phyloP scores from a whole-genome alignment of 805 yeast genomes.

The Candida parachauliodes region DNA sequence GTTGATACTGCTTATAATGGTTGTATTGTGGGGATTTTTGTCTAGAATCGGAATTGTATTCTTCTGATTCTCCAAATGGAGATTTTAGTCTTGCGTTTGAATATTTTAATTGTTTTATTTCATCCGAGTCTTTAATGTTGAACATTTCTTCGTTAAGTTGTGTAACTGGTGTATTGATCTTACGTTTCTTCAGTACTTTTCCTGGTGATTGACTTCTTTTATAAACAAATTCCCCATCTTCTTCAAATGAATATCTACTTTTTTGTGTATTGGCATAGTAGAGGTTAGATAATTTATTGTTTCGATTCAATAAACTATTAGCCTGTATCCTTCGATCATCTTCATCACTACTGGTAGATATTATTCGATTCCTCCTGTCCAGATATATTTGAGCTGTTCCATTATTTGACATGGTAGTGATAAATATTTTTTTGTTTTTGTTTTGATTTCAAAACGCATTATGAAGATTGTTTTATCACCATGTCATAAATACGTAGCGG shows the following conservation, averaged over 20 bases:
- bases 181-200: constrained; percentile 8
- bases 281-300: constrained; percentile 4
- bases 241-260: constrained; percentile 10
- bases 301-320: constrained; percentile 1
- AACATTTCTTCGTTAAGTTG: constrained; percentile 18
- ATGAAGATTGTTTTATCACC: constrained; percentile 7
- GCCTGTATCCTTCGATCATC: not conserved
- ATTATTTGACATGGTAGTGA: constrained; percentile 4
- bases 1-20: constrained; percentile 8
- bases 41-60: constrained; percentile 18
- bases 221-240: constrained; percentile 33
- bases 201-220: constrained; percentile 19
- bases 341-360: constrained; percentile 2
- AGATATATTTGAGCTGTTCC: constrained; percentile 1
- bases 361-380: not conserved
- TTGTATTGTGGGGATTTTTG: constrained; percentile 28
- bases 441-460: constrained; percentile 3
- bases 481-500: constrained; percentile 7
- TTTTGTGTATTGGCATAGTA: not conserved
- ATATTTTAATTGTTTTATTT: not conserved
- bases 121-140: constrained; percentile 11
- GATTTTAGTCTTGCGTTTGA: constrained; percentile 4
- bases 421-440: constrained; percentile 1
- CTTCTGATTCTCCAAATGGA: constrained; percentile 15
- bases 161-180: constrained; percentile 23